These are phyloP conservation scores for Fistulinella cinereoalba DNA, from an alignment of 1,284 basidiomycete species.

Conservation along the genomic window DNA sequence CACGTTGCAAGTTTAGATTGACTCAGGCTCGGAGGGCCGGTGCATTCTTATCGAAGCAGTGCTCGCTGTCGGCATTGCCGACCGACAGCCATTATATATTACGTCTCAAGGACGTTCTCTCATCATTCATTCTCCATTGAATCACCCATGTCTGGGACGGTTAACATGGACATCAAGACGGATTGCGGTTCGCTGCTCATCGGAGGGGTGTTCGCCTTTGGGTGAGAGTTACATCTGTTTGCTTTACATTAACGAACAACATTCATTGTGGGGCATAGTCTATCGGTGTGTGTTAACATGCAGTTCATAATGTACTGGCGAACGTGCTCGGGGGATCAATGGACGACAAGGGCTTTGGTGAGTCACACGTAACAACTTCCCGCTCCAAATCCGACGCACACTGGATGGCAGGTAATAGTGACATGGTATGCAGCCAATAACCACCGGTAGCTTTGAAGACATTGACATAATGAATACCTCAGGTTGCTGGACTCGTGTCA, in stretches of 20 bases:
- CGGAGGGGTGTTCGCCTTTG: constrained; percentile 27
- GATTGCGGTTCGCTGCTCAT: constrained; percentile 22
- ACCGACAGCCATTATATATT: background rate
- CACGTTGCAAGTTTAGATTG: too few species aligned
- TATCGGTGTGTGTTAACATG: constrained; percentile 27
- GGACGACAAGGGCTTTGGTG: constrained; percentile 20
- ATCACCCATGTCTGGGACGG: background rate
- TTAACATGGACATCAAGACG: background rate
- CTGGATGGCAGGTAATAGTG: constrained; percentile 13
- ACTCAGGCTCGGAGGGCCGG: too few species aligned
- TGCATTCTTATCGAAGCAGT: too few species aligned
- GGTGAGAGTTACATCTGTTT: constrained; percentile 6
- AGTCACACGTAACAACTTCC: background rate
- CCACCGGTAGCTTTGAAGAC: background rate
- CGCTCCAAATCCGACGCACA: background rate
- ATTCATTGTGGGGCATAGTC: constrained; percentile 7
- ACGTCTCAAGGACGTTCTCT: background rate
- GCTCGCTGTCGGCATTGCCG: too few species aligned
- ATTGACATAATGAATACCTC: background rate
- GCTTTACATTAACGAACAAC: background rate
- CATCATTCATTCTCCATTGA: background rate
- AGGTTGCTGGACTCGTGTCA: constrained; percentile 26
- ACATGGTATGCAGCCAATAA: constrained; percentile 16
- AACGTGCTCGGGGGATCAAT: constrained; percentile 10
- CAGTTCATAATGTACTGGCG: constrained; percentile 29